Evolutionary conservation across 1,284 basidiomycete genomes (phyloP).

Genomic region (Apiotrichum domesticum): DNA sequence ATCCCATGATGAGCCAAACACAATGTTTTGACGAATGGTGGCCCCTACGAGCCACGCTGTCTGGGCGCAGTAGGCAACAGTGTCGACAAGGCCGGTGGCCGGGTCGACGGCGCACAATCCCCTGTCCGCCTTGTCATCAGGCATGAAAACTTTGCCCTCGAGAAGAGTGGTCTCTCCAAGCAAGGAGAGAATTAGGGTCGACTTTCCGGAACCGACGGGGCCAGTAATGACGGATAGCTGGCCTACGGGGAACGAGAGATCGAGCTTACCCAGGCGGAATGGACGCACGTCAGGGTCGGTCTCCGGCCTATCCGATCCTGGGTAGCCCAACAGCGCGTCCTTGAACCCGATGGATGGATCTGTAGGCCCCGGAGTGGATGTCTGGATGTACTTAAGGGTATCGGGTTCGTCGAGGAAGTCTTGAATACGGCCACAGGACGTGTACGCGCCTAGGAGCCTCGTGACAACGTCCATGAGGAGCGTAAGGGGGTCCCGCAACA

Average conservation of each 20-base stretch:
- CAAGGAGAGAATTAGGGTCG: constrained; percentile 59
- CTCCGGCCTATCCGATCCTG: constrained; percentile 21
- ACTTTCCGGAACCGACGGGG: constrained; percentile 58
- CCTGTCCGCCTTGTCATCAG: constrained; percentile 46
- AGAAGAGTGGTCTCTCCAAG: constrained; percentile 53
- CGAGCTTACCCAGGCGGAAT: constrained; percentile 49
- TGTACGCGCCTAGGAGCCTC: constrained; percentile 49
- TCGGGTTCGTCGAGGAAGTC: constrained; percentile 53
- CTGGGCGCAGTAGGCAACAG: constrained; percentile 53
- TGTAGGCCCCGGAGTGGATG: constrained; percentile 39
- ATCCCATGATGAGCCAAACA: constrained; percentile 50
- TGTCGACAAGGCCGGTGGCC: constrained; percentile 48
- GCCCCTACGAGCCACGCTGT: constrained; percentile 54
- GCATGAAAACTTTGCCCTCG: constrained; percentile 52
- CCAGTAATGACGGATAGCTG: constrained; percentile 46
- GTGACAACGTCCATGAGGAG: constrained; percentile 44
- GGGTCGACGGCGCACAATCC: constrained; percentile 48
- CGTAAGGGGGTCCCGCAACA: constrained; percentile 45
- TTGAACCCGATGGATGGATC: constrained; percentile 52
- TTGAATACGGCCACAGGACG: constrained; percentile 47
- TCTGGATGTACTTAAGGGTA: constrained; percentile 53
- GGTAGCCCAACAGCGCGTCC: constrained; percentile 46
- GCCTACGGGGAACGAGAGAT: constrained; percentile 49
- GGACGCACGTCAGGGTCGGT: constrained; percentile 14
- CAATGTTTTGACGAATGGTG: constrained; percentile 54